phyloP scores from a whole-genome alignment of 164 flowering plant genomes.

The Sextonia rubra region DNA sequence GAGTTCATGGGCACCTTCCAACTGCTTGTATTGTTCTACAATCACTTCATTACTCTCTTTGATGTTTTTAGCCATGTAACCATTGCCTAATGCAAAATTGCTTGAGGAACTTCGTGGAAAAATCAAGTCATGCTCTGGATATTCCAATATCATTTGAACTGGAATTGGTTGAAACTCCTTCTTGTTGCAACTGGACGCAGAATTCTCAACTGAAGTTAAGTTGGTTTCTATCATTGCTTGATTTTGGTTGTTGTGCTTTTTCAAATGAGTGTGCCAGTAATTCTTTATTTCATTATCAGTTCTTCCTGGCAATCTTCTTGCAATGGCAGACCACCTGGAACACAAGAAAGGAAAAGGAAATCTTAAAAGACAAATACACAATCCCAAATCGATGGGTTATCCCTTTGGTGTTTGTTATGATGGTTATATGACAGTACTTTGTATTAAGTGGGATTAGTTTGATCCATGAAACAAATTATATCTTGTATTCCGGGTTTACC shows the following conservation, averaged over 20 bases:
- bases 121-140: not conserved
- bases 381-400: too few relatives aligned
- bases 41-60: not conserved
- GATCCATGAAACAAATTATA: too few relatives aligned
- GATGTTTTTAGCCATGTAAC: not conserved
- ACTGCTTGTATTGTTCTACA: not conserved
- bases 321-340: conserved; percentile 46
- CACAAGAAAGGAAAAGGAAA: too few relatives aligned
- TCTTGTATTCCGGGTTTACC: too few relatives aligned
- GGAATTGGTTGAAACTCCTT: not conserved
- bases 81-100: not conserved
- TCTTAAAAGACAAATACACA: too few relatives aligned
- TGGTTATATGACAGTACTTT: too few relatives aligned
- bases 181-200: not conserved
- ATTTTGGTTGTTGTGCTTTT: conserved; percentile 28
- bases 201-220: not conserved
- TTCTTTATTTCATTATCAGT: conserved; percentile 62
- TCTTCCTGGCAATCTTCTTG: conserved; percentile 50
- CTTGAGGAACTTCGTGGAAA: not conserved
- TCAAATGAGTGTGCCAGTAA: conserved; percentile 54
- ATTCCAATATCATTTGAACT: not conserved
- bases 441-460: not conserved
- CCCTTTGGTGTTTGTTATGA: too few relatives aligned
- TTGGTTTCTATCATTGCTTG: not conserved
- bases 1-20: not conserved